A percentile compares a stretch with the other conserved stretches of the same genome.
Evolutionary conservation across 768 basidiomycete species (phyloP).

Genomic region (Russula olivacea): DNA sequence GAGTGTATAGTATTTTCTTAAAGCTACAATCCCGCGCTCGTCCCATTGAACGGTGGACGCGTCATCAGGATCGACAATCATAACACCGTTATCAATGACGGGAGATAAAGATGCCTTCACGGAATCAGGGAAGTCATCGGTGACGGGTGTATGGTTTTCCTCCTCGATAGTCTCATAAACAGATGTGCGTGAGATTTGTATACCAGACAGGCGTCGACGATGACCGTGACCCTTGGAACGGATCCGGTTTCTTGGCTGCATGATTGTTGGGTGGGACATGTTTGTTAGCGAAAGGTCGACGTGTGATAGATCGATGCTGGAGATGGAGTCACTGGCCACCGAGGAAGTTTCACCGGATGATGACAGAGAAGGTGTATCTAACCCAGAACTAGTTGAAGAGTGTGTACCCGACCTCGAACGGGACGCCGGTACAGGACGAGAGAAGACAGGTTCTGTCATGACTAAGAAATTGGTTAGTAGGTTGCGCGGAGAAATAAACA

Average conservation of each 20-base stretch:
- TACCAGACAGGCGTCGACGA: constrained; percentile 61
- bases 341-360: constrained; percentile 57
- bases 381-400: constrained; percentile 55
- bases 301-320: constrained; percentile 59
- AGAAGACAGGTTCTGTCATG: constrained; percentile 51
- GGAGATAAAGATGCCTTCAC: constrained; percentile 11
- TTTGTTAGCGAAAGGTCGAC: constrained; percentile 54
- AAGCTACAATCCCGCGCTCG: constrained; percentile 55
- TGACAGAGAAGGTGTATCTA: constrained; percentile 66
- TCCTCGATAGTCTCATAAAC: constrained; percentile 80
- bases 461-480: constrained; percentile 27
- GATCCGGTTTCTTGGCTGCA: constrained; percentile 41
- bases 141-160: constrained; percentile 38
- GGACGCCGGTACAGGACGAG: constrained; percentile 45
- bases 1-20: constrained; percentile 65
- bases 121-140: constrained; percentile 6
- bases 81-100: constrained; percentile 28
- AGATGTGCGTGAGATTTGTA: constrained; percentile 56
- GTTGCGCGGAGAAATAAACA: constrained; percentile 28
- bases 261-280: constrained; percentile 43
- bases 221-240: constrained; percentile 62
- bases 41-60: constrained; percentile 52
- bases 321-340: constrained; percentile 65
- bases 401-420: constrained; percentile 66
- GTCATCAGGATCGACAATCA: constrained; percentile 53